Evolutionary conservation across 2,329 filamentous ascomycete genomes (phyloP), one percentile per base, ranked within the genome.

Genomic region (Nemania sp.): DNA sequence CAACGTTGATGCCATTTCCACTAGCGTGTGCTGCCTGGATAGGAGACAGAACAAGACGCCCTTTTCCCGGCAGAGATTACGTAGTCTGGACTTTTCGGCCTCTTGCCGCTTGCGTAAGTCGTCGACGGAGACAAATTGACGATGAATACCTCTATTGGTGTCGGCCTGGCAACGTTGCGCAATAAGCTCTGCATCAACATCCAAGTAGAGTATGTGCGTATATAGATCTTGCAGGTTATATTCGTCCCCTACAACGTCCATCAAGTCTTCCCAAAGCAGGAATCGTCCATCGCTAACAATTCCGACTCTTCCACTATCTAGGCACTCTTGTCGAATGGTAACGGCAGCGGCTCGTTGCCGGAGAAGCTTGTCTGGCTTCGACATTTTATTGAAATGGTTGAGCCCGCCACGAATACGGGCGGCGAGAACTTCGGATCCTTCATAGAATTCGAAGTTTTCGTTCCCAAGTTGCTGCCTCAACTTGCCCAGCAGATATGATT

Each of bases 131-230:
- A 60, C 23, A 3, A 15, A 2, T 2, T 68, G 59, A 1, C 80
- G 77, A 6, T 8, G 33, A n/a, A n/a, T n/a, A n/a, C n/a, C n/a
- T 54, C 72, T 73, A 12, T 51, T 24, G 1, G 17, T 61, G 57
- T 85, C 79, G 0, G 66, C 45, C 0, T 24, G 30, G n/a, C 73
- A 70, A 15, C 70, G 74, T 36, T 73, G 46, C 1, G 55, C 54
- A 14, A 85, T 65, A 0, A 65, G 20, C 1, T 73, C 60, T 0
- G 72, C 57, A 1, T 71, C 60, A 1, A 74, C 61, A 37, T 80
- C 66, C 23, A 86, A 61, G 60, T 86, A 86, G 11, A 87, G 37
- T 12, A 88, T 80, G 59, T 86, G 81, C 0, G 80, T 83, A 63
- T 75, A 86, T 0, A 76, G 43, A 51, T 86, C 82, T 6, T 61